These are phyloP conservation scores for Ballota nigra DNA, from an alignment of 257 asterid genomes.

Conservation along the genomic window DNA sequence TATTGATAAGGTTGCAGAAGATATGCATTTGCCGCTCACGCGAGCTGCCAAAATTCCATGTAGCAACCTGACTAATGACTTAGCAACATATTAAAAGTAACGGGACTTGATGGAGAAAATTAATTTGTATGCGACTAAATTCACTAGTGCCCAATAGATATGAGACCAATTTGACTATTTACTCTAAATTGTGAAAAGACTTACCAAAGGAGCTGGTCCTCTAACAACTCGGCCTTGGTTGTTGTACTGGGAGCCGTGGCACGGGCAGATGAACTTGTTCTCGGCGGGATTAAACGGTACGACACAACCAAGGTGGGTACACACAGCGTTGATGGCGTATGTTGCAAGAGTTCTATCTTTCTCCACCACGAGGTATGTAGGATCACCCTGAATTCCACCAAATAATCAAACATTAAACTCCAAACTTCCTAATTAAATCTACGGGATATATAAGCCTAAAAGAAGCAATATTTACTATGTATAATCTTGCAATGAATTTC, in stretches of 20 bases:
- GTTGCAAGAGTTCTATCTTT: conserved; percentile 83
- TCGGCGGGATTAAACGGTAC: conserved; percentile 89
- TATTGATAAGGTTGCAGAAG: too few relatives aligned
- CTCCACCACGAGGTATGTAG: conserved; percentile 95
- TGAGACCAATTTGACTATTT: too few relatives aligned
- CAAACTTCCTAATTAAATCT: not conserved
- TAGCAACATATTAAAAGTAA: too few relatives aligned
- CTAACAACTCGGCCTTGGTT: conserved; percentile 88
- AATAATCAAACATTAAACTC: not conserved
- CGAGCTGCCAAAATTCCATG: too few relatives aligned
- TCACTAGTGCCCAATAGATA: too few relatives aligned
- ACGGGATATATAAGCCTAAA: not conserved
- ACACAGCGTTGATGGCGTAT: conserved; percentile 83
- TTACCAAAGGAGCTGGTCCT: conserved; percentile 97
- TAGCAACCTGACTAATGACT: too few relatives aligned
- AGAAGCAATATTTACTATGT: not conserved
- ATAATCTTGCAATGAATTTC: not conserved
- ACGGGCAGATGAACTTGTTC: conserved; percentile 93
- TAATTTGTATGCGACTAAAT: too few relatives aligned
- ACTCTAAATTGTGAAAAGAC: conserved; percentile 10
- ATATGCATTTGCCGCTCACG: too few relatives aligned
- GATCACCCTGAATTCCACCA: conserved; percentile 68
- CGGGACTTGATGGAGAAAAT: too few relatives aligned
- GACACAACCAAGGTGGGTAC: conserved; percentile 97
- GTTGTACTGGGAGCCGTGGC: conserved; percentile 97